Percentiles rank a stretch among this genome's conserved stretches.
These are phyloP conservation scores for Kwoniella sp. DNA, from an alignment of 768 basidiomycete genomes.

Conservation along the genomic window DNA sequence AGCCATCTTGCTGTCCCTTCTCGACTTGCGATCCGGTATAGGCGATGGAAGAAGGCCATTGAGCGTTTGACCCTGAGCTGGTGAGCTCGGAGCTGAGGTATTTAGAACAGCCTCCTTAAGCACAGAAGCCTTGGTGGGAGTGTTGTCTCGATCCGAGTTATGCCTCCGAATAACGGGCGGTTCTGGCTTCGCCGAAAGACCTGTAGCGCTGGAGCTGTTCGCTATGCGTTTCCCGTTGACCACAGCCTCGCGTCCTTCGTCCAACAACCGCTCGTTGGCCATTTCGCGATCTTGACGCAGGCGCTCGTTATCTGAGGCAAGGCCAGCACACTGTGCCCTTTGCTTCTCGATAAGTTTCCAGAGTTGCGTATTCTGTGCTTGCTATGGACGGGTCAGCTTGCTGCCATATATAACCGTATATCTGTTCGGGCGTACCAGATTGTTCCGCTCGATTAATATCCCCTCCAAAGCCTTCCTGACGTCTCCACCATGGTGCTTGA, in stretches of 20 bases:
- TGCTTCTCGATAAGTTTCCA: slow-evolving; percentile 96
- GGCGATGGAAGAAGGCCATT: slow-evolving; percentile 31
- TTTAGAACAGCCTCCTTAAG: background rate
- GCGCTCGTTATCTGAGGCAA: slow-evolving; percentile 79
- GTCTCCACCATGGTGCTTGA: slow-evolving; percentile 36
- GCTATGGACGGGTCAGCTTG: slow-evolving; percentile 4
- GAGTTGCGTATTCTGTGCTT: slow-evolving; percentile 78
- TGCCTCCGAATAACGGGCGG: slow-evolving; percentile 28
- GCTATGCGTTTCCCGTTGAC: slow-evolving; percentile 19
- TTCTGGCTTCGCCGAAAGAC: slow-evolving; percentile 27
- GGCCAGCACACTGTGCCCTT: slow-evolving; percentile 69
- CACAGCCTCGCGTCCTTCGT: slow-evolving; percentile 28
- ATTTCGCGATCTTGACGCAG: slow-evolving; percentile 73
- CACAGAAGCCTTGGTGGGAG: slow-evolving; percentile 5
- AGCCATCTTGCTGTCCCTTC: slow-evolving; percentile 33
- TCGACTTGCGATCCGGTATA: slow-evolving; percentile 25
- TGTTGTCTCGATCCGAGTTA: slow-evolving; percentile 40
- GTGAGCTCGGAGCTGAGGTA: slow-evolving; percentile 12
- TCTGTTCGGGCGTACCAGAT: too few species aligned
- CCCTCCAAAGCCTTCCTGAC: slow-evolving; percentile 63
- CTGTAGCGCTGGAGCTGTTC: slow-evolving; percentile 27
- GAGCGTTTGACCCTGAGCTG: slow-evolving; percentile 8
- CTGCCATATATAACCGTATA: slow-evolving; percentile 1
- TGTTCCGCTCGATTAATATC: slow-evolving; percentile 73
- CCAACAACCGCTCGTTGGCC: slow-evolving; percentile 48